Base-by-base conservation (phyloP, 768 basidiomycete genomes). In the Termitomyces sp. region DNA sequence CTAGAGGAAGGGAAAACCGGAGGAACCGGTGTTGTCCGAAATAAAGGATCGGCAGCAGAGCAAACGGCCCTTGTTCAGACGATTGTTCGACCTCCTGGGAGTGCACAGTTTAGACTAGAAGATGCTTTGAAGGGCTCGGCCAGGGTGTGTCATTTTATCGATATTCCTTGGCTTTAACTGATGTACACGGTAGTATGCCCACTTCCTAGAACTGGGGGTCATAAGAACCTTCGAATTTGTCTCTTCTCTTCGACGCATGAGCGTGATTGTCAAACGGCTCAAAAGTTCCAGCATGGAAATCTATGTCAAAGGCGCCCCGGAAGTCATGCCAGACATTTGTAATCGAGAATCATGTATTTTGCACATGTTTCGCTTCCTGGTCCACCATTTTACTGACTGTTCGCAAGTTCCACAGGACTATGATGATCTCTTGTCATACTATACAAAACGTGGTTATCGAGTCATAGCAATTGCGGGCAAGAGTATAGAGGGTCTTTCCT, bases 401-500 rank as follows among this genome's bases (percentile, higher is more conserved):
- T 12, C 20, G 26, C 33, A 54, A 99, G 96, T 99, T 67, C 97
- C 97, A 0, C 83, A 89, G 56, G 96, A 99, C 69, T 99, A 96
- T 68, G 95, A 96, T 20, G 96, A 98, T 69, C 79, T 99, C 36
- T 78, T 99, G 14, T 92, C 94, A 3, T 98, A 98, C 71, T 99
- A 99, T 69, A 99, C 97, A 1, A 89, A 88, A 67, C 89, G 93
- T 53, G 97, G 97, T 49, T 98, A 95, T 74, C 88, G 97, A 57
- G 97, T 99, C 18, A 99, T 99, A 60, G 97, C 95, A 13, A 91
- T 98, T 62, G 97, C 96, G 18, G 97, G 97, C 14, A 98, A 97
- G 79, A 95, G 85, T 62, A 83, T 98, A 54, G 93, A 96, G 36
- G 88, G 91, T 14, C 73, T 99, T 55, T 91, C 96, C 0, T 99